A percentile compares a stretch with the other conserved stretches of the same genome.
Evolutionary conservation across 2,329 filamentous ascomycete genomes (phyloP).

Genomic region (Metarhizium robertsii): DNA sequence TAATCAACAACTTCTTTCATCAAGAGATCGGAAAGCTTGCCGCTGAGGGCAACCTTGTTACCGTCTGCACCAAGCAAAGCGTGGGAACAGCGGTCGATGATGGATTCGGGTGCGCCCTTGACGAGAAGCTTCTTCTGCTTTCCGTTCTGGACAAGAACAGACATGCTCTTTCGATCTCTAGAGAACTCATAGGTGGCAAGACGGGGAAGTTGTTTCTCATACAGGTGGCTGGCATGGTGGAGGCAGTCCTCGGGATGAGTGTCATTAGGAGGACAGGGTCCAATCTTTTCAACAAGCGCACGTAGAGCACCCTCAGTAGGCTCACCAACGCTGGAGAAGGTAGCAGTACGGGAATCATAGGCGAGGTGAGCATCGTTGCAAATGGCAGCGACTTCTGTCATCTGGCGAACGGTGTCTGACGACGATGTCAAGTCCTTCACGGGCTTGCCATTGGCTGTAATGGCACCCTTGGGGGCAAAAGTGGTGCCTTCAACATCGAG

Average conservation of each 20-base stretch:
- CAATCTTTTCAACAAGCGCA: conserved; percentile 88
- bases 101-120: conserved; percentile 91
- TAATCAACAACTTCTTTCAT: conserved; percentile 78
- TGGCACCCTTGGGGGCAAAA: conserved; percentile 72
- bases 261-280: conserved; percentile 58
- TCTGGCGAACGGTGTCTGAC: conserved; percentile 71
- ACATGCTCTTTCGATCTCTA: conserved; percentile 98
- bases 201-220: conserved; percentile 65
- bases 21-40: conserved; percentile 60
- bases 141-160: conserved; percentile 70
- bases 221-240: conserved; percentile 75
- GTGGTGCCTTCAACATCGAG: conserved; percentile 88
- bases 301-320: conserved; percentile 90
- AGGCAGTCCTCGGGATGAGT: conserved; percentile 53
- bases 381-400: conserved; percentile 61
- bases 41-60: conserved; percentile 63
- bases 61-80: conserved; percentile 69
- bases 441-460: conserved; percentile 59
- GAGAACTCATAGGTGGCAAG: conserved; percentile 95
- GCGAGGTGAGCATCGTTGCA: conserved; percentile 85
- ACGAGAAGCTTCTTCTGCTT: conserved; percentile 74
- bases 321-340: conserved; percentile 80
- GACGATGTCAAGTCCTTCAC: conserved; percentile 59
- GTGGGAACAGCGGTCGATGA: conserved; percentile 86
- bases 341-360: conserved; percentile 66